Conservation (phyloP, 1,284 basidiomycete species). For the Neonothopanus nambi region DNA sequence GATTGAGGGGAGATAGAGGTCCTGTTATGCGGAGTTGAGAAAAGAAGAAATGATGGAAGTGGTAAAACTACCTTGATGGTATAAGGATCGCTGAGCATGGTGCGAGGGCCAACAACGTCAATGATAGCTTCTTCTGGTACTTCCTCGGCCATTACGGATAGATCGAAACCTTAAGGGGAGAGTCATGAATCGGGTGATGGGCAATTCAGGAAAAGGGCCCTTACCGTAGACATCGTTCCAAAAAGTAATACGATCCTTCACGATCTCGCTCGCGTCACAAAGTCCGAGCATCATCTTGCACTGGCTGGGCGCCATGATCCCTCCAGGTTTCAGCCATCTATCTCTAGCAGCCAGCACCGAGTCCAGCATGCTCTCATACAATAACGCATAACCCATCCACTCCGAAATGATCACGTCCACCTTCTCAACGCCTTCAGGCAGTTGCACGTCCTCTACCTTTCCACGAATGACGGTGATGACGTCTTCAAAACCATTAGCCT, state of each 20-base stretch:
- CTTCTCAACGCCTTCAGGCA: slow-evolving; percentile 68
- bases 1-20: slow-evolving; percentile 70
- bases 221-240: slow-evolving; percentile 92
- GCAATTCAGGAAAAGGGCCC: slow-evolving; percentile 19
- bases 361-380: slow-evolving; percentile 98
- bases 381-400: slow-evolving; percentile 95
- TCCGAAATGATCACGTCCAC: slow-evolving; percentile 96
- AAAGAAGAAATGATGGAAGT: background rate
- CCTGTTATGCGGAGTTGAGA: slow-evolving; percentile 40
- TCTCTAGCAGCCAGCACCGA: slow-evolving; percentile 90
- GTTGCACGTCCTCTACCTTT: slow-evolving; percentile 48
- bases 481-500: slow-evolving; percentile 75
- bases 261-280: slow-evolving; percentile 74
- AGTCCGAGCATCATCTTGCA: slow-evolving; percentile 84
- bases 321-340: slow-evolving; percentile 70
- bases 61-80: slow-evolving; percentile 55
- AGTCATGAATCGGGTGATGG: no score
- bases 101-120: slow-evolving; percentile 73
- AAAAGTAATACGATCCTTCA: slow-evolving; percentile 82
- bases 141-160: slow-evolving; percentile 74
- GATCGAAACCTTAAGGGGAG: slow-evolving; percentile 68
- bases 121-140: slow-evolving; percentile 80
- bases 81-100: slow-evolving; percentile 68
- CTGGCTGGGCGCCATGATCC: slow-evolving; percentile 93
- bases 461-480: slow-evolving; percentile 59